phyloP scores from a whole-genome alignment of 495 filamentous ascomycete species.

The Letharia columbiana region DNA sequence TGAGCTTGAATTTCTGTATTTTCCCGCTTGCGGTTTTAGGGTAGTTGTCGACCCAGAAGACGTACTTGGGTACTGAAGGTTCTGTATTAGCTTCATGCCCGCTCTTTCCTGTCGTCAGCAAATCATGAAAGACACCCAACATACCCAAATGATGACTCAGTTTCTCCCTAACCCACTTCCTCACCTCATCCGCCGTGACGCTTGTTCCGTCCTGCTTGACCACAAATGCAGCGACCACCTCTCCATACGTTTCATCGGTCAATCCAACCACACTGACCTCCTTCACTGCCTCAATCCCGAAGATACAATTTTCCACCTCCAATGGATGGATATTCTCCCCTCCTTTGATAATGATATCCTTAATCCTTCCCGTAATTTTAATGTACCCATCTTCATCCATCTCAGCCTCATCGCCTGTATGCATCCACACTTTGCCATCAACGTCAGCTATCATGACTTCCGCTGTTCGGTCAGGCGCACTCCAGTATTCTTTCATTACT shows the following conservation, averaged over 20 bases:
- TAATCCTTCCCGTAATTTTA: slow-evolving; percentile 67
- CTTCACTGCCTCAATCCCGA: slow-evolving; percentile 54
- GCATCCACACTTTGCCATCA: slow-evolving; percentile 60
- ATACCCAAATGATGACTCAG: slow-evolving; percentile 68
- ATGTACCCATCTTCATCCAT: slow-evolving; percentile 66
- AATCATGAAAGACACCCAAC: slow-evolving; percentile 21
- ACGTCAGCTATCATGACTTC: slow-evolving; percentile 61
- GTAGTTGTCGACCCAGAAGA: slow-evolving; percentile 74
- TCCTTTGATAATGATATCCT: slow-evolving; percentile 87
- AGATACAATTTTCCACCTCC: slow-evolving; percentile 87
- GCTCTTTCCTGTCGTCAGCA: not conserved
- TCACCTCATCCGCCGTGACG: slow-evolving; percentile 47
- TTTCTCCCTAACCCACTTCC: slow-evolving; percentile 60
- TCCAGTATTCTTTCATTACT: slow-evolving; percentile 88
- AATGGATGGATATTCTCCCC: slow-evolving; percentile 96
- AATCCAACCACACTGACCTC: slow-evolving; percentile 81
- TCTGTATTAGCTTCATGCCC: slow-evolving; percentile 2
- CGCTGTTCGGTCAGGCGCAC: slow-evolving; percentile 55
- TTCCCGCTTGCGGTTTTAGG: slow-evolving; percentile 96
- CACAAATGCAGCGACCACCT: slow-evolving; percentile 79
- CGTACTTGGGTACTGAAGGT: slow-evolving; percentile 68
- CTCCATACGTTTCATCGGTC: slow-evolving; percentile 75
- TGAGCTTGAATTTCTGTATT: slow-evolving; percentile 90
- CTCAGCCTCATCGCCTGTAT: slow-evolving; percentile 84
- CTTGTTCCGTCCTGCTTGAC: slow-evolving; percentile 40